phyloP scores from a whole-genome alignment of 2,329 filamentous ascomycete species.

The Fonsecaea pedrosoi region DNA sequence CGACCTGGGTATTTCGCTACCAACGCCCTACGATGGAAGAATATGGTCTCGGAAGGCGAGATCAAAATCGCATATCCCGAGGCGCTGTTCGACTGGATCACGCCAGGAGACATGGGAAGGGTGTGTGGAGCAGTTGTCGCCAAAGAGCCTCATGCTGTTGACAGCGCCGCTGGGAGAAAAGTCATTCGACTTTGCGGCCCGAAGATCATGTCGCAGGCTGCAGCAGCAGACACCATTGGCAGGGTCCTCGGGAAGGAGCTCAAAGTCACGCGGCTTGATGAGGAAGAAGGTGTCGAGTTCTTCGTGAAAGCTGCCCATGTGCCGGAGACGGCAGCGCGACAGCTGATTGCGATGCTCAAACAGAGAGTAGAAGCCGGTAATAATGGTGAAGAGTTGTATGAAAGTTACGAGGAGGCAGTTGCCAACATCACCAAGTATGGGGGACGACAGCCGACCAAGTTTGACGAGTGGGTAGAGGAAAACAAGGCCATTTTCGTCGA shows the following conservation, averaged over 20 bases:
- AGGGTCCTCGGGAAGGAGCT: slow-evolving; percentile 46
- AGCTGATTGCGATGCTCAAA: slow-evolving; percentile 10
- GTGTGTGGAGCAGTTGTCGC: slow-evolving; percentile 52
- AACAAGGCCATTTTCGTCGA: slow-evolving; percentile 42
- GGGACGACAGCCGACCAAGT: slow-evolving; percentile 41
- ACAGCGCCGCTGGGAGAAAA: slow-evolving; percentile 33
- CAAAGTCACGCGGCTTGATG: slow-evolving; percentile 37
- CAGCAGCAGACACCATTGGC: slow-evolving; percentile 43
- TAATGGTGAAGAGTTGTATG: slow-evolving; percentile 9
- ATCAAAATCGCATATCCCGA: slow-evolving; percentile 45
- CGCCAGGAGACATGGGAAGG: slow-evolving; percentile 55
- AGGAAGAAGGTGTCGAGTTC: slow-evolving; percentile 42
- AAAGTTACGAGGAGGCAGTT: slow-evolving; percentile 37
- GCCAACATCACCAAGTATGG: slow-evolving; percentile 47
- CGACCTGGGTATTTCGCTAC: slow-evolving; percentile 55
- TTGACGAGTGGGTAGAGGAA: slow-evolving; percentile 46
- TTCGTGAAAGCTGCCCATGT: slow-evolving; percentile 26
- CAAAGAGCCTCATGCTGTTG: slow-evolving; percentile 40
- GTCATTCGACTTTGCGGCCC: slow-evolving; percentile 49
- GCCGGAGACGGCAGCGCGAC: slow-evolving; percentile 10
- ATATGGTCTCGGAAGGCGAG: slow-evolving; percentile 38
- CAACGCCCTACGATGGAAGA: slow-evolving; percentile 48
- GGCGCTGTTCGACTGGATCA: slow-evolving; percentile 49
- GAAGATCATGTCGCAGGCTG: slow-evolving; percentile 43
- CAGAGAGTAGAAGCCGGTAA: background rate